A percentile compares a stretch with the other conserved stretches of the same genome.
Evolutionary conservation across 306 rosid genomes (phyloP).

Genomic region (Fragaria vesca): DNA sequence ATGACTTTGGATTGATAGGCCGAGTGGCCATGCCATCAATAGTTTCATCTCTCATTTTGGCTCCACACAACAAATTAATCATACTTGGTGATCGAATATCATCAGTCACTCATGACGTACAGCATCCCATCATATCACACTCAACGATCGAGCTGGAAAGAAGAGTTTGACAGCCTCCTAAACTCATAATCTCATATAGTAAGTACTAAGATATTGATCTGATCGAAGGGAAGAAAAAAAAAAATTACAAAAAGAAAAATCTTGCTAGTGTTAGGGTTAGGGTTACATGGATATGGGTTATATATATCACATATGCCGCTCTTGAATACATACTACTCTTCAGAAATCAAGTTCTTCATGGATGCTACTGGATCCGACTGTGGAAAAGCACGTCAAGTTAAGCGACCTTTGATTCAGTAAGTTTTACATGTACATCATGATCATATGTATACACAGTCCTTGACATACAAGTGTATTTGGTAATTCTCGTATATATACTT

Average conservation of each 20-base stretch:
- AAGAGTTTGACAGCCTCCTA: constrained; percentile 48
- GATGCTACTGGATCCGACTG: neutral
- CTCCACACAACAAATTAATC: constrained; percentile 24
- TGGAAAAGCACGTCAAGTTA: neutral
- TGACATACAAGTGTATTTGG: too few species aligned
- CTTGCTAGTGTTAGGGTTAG: neutral
- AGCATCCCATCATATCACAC: constrained; percentile 31
- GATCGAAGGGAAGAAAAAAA: neutral
- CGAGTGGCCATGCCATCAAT: neutral
- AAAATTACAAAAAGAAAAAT: neutral
- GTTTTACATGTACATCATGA: too few species aligned
- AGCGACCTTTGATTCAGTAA: neutral
- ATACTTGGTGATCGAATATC: neutral
- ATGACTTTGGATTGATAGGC: neutral
- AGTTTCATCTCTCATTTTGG: constrained; percentile 17
- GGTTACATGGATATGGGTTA: too few species aligned
- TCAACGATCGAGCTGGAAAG: constrained; percentile 8
- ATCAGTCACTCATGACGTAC: constrained; percentile 20
- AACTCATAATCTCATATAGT: neutral
- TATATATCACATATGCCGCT: neutral
- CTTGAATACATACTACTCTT: too few species aligned
- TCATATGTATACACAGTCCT: too few species aligned
- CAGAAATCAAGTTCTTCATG: neutral
- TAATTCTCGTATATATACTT: neutral
- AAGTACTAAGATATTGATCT: too few species aligned